phyloP scores from a whole-genome alignment of 2,329 filamentous ascomycete genomes.

The Myriosclerotinia duriaeana region DNA sequence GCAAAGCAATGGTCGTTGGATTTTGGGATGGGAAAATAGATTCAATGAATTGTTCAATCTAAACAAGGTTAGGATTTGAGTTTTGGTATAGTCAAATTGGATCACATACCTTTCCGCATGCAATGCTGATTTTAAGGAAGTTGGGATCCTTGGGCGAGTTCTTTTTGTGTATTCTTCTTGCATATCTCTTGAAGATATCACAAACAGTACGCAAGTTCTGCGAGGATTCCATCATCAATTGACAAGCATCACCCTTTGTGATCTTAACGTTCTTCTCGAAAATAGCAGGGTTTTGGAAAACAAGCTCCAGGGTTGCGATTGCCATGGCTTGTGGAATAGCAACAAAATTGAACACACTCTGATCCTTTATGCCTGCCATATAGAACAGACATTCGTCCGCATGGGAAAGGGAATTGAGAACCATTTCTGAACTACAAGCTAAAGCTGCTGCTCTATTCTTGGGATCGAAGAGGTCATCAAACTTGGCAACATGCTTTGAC shows the following conservation, averaged over 20 bases:
- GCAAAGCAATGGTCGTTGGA: slow-evolving; percentile 55
- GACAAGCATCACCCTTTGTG: slow-evolving; percentile 88
- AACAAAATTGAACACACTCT: slow-evolving; percentile 98
- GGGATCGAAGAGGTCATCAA: slow-evolving; percentile 85
- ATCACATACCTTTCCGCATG: slow-evolving; percentile 72
- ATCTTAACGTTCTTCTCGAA: slow-evolving; percentile 93
- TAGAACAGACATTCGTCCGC: slow-evolving; percentile 96
- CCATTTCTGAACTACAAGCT: slow-evolving; percentile 89
- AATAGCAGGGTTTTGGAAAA: slow-evolving; percentile 87
- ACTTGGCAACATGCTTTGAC: slow-evolving; percentile 89
- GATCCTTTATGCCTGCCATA: slow-evolving; percentile 89
- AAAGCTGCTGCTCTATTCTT: slow-evolving; percentile 75
- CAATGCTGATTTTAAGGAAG: slow-evolving; percentile 86
- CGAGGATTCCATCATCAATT: slow-evolving; percentile 87
- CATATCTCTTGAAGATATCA: slow-evolving; percentile 76
- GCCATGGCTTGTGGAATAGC: slow-evolving; percentile 97
- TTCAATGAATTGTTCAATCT: slow-evolving; percentile 88
- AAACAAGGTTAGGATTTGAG: slow-evolving; percentile 49
- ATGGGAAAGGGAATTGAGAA: slow-evolving; percentile 82
- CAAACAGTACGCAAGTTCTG: slow-evolving; percentile 83
- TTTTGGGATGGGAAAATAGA: slow-evolving; percentile 85
- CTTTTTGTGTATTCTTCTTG: slow-evolving; percentile 82
- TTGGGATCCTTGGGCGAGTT: slow-evolving; percentile 92
- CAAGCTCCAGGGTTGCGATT: slow-evolving; percentile 87
- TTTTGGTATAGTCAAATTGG: slow-evolving; percentile 18